A percentile compares a stretch with the other conserved stretches of the same genome.
phyloP scores from a whole-genome alignment of 768 basidiomycete species.

The Phlebiopsis flavidoalba region DNA sequence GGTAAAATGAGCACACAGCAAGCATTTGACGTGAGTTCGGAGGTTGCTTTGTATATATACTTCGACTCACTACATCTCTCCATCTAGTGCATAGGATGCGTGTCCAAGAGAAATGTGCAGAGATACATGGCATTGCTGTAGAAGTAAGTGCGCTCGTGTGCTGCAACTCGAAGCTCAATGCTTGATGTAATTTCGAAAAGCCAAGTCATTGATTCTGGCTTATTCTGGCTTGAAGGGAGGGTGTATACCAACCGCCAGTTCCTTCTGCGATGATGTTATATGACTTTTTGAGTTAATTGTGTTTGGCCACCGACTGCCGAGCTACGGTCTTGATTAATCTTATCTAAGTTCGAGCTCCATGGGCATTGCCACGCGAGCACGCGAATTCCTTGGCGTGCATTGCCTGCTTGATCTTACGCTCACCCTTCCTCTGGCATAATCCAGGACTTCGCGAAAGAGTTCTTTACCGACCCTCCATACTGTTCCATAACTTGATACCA shows the following conservation, averaged over 20 bases:
- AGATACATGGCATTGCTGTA: conserved; percentile 73
- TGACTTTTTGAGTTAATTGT: no score
- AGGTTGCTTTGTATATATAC: neutral
- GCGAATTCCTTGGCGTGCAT: neutral
- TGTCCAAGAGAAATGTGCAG: conserved; percentile 69
- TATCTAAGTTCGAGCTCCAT: neutral
- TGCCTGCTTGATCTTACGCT: neutral
- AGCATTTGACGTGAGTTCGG: conserved; percentile 47
- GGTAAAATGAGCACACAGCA: conserved; percentile 57
- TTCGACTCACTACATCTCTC: conserved; percentile 5
- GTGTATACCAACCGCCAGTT: no score
- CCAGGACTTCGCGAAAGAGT: neutral
- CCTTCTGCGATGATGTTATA: no score
- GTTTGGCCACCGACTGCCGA: no score
- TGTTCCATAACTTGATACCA: neutral
- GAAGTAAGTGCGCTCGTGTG: no score
- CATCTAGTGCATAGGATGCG: conserved; percentile 56
- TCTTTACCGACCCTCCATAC: neutral
- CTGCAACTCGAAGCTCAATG: no score
- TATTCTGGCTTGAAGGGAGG: no score
- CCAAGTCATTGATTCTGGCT: no score
- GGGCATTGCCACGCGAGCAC: conserved; percentile 1
- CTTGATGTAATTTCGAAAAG: neutral
- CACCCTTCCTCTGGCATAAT: neutral
- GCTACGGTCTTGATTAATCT: neutral